Evolutionary conservation across 176 grass and related monocot genomes (phyloP).

Genomic region (barley (Hordeum vulgare)): DNA sequence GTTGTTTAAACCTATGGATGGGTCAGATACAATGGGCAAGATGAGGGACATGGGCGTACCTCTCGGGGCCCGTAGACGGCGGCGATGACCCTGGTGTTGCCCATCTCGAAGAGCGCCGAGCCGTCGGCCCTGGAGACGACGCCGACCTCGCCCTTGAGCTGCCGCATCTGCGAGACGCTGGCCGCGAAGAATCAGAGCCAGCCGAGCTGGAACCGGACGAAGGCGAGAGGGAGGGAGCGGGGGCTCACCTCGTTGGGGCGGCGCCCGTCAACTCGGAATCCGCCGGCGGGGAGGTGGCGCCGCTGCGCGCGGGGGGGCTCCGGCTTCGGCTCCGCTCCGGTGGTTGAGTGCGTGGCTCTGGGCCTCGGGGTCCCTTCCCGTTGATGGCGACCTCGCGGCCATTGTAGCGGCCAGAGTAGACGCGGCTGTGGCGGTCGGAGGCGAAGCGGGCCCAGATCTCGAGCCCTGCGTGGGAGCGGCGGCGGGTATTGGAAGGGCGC

Average conservation of each 20-base stretch:
- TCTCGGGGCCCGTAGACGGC: conserved; percentile 84
- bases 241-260: conserved; percentile 64
- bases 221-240: background rate
- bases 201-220: background rate
- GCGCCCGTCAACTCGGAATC: conserved; percentile 77
- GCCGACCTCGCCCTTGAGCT: conserved; percentile 71
- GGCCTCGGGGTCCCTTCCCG: too few relatives aligned
- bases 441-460: too few relatives aligned
- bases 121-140: conserved; percentile 76
- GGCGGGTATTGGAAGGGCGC: too few relatives aligned
- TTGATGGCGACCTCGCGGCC: too few relatives aligned
- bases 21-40: background rate
- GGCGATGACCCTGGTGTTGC: conserved; percentile 88
- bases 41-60: conserved; percentile 11
- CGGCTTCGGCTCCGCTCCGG: too few relatives aligned
- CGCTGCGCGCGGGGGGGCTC: too few relatives aligned
- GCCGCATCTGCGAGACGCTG: conserved; percentile 91
- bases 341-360: too few relatives aligned
- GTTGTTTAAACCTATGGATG: too few relatives aligned
- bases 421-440: too few relatives aligned
- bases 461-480: too few relatives aligned
- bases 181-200: background rate
- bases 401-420: too few relatives aligned
- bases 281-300: too few relatives aligned
- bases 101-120: conserved; percentile 95